Conservation (phyloP, 352 stramenopile species). For the Phytophthora uliginosa region DNA sequence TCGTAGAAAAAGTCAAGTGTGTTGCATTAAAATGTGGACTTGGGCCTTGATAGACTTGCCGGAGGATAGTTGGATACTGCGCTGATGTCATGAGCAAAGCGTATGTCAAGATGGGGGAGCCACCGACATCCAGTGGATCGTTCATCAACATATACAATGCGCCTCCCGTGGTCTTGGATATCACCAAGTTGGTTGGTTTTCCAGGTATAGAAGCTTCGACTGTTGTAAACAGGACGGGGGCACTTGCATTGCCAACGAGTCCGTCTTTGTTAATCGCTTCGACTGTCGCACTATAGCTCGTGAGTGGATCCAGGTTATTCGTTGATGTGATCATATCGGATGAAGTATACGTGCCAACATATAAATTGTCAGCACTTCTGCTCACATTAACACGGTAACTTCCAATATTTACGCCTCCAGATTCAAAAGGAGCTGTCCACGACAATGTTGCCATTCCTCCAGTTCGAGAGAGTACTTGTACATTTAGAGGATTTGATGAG, state of each 20-base stretch:
- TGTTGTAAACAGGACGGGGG: constrained; percentile 35
- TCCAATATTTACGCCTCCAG: constrained; percentile 44
- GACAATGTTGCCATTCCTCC: constrained; percentile 56
- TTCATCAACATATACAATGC: constrained; percentile 49
- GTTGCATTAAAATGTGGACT: constrained; percentile 32
- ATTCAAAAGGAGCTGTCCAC: constrained; percentile 55
- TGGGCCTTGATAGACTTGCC: constrained; percentile 48
- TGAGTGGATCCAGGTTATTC: constrained; percentile 42
- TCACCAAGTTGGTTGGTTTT: constrained; percentile 38
- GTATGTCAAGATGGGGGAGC: constrained; percentile 38
- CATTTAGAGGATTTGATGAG: constrained; percentile 33
- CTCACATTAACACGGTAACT: constrained; percentile 45
- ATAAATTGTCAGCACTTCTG: background rate
- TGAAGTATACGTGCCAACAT: constrained; percentile 15
- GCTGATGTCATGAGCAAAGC: constrained; percentile 44
- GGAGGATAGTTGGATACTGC: constrained; percentile 49
- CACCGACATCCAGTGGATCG: constrained; percentile 49
- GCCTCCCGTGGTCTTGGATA: constrained; percentile 48
- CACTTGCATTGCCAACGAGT: constrained; percentile 33
- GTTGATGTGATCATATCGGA: constrained; percentile 10
- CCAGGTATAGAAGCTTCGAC: constrained; percentile 42
- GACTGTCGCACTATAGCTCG: constrained; percentile 43
- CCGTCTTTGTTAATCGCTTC: constrained; percentile 48
- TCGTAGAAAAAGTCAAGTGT: constrained; percentile 48
- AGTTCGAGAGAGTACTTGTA: constrained; percentile 39